Percentiles rank a stretch among this genome's conserved stretches.
Conservation (phyloP, 2,329 filamentous ascomycete genomes). For the Colletotrichum spinosum region DNA sequence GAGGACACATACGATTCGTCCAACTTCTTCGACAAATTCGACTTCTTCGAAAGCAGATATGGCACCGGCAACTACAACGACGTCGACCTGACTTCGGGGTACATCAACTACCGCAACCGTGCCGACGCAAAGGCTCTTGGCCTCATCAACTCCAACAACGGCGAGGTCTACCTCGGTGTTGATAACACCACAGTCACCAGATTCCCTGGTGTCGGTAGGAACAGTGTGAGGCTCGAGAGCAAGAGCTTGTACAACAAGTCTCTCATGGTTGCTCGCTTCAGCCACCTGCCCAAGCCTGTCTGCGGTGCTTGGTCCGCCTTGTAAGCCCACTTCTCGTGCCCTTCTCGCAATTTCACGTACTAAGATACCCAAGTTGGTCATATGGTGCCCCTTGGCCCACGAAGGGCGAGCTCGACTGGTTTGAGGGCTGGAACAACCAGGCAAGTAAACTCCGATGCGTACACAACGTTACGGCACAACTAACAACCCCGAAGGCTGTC, state of each 20-base stretch:
- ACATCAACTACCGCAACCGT: conserved; percentile 65
- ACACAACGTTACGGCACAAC: conserved; percentile 46
- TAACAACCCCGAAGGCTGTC: conserved; percentile 31
- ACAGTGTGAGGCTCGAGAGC: conserved; percentile 75
- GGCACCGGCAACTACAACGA: conserved; percentile 39
- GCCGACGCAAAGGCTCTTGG: conserved; percentile 48
- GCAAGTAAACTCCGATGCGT: neutral
- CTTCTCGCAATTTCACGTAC: neutral
- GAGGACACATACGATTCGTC: conserved; percentile 52
- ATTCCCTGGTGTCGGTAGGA: conserved; percentile 50
- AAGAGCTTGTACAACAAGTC: conserved; percentile 72
- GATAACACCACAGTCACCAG: conserved; percentile 45
- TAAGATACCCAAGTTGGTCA: conserved; percentile 54
- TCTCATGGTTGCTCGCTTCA: conserved; percentile 76
- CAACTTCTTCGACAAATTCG: conserved; percentile 63
- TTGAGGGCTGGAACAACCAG: conserved; percentile 73
- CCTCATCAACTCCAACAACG: conserved; percentile 47
- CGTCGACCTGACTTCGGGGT: conserved; percentile 73
- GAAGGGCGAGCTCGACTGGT: conserved; percentile 75
- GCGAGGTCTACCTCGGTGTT: conserved; percentile 53
- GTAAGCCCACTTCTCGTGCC: conserved; percentile 48
- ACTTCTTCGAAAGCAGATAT: conserved; percentile 50
- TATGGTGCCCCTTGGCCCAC: conserved; percentile 67
- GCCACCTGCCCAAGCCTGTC: conserved; percentile 72
- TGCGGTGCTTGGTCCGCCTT: conserved; percentile 82